Evolutionary conservation across 2,329 filamentous ascomycete species (phyloP).

Genomic region (Cucurbitaria berberidis): DNA sequence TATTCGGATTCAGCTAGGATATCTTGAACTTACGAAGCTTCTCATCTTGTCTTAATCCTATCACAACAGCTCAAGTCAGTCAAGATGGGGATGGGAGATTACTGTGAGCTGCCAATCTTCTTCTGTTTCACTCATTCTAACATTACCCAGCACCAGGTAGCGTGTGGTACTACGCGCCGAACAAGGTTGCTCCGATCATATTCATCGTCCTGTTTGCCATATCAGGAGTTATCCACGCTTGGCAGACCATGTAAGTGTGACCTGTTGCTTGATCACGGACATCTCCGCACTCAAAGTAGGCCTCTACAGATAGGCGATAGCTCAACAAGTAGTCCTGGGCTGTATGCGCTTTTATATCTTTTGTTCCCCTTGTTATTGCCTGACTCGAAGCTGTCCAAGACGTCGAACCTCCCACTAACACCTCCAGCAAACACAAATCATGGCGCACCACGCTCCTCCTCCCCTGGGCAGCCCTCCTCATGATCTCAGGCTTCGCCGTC

Average conservation of each 20-base stretch:
- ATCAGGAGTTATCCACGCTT: slow-evolving; percentile 59
- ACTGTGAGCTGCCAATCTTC: slow-evolving; percentile 13
- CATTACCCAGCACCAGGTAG: slow-evolving; percentile 29
- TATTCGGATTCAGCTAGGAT: background rate
- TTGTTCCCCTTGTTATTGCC: too few relatives aligned
- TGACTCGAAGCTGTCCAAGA: background rate
- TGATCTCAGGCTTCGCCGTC: slow-evolving; percentile 62
- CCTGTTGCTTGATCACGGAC: too few relatives aligned
- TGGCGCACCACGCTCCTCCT: slow-evolving; percentile 64
- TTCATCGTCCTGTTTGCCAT: slow-evolving; percentile 58
- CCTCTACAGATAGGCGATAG: too few relatives aligned
- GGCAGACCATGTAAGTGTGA: slow-evolving; percentile 61
- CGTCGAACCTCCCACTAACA: background rate
- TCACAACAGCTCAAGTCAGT: background rate
- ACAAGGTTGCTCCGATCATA: slow-evolving; percentile 60
- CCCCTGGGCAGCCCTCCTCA: slow-evolving; percentile 61
- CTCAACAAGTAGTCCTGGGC: too few relatives aligned
- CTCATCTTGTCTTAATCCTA: background rate
- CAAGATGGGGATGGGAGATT: slow-evolving; percentile 43
- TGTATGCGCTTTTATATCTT: too few relatives aligned
- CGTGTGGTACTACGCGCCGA: slow-evolving; percentile 58
- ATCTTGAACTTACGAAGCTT: slow-evolving; percentile 3
- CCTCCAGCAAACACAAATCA: slow-evolving; percentile 59
- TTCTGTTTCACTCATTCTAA: background rate
- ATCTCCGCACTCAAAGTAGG: too few relatives aligned